These are phyloP conservation scores for Senna siamea DNA, from an alignment of 306 rosid species.

Conservation along the genomic window DNA sequence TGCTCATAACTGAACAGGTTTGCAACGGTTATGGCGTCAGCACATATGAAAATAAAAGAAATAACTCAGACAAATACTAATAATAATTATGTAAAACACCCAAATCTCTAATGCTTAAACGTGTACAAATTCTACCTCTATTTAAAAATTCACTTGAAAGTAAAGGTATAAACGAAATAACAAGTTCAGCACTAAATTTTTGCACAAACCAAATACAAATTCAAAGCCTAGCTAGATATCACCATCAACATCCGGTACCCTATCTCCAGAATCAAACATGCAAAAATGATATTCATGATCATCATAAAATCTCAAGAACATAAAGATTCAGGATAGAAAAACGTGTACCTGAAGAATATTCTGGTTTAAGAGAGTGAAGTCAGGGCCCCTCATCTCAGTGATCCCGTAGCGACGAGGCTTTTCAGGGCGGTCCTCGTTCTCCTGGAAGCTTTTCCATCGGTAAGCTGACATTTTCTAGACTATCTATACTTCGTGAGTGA, in stretches of 20 bases:
- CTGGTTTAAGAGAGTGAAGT: slow-evolving; percentile 58
- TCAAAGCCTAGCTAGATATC: background rate
- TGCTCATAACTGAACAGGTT: background rate
- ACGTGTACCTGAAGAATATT: slow-evolving; percentile 65
- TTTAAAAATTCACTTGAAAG: background rate
- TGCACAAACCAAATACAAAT: background rate
- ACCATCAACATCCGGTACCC: no score
- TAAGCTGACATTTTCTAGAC: slow-evolving; percentile 55
- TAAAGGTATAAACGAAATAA: no score
- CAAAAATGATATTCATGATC: background rate
- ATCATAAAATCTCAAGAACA: background rate
- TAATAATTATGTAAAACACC: background rate
- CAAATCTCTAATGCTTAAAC: background rate
- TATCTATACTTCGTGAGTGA: background rate
- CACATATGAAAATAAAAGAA: background rate
- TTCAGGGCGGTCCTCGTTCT: slow-evolving; percentile 84
- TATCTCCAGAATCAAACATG: no score
- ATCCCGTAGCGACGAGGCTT: slow-evolving; percentile 89
- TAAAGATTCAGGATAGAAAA: background rate
- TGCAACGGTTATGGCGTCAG: background rate
- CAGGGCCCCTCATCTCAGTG: slow-evolving; percentile 83
- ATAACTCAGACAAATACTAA: background rate
- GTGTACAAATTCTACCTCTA: background rate
- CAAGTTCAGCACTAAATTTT: no score
- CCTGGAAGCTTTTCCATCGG: slow-evolving; percentile 78